Evolutionary conservation across 306 rosid species (phyloP).

Genomic region (Clitoria ternatea): DNA sequence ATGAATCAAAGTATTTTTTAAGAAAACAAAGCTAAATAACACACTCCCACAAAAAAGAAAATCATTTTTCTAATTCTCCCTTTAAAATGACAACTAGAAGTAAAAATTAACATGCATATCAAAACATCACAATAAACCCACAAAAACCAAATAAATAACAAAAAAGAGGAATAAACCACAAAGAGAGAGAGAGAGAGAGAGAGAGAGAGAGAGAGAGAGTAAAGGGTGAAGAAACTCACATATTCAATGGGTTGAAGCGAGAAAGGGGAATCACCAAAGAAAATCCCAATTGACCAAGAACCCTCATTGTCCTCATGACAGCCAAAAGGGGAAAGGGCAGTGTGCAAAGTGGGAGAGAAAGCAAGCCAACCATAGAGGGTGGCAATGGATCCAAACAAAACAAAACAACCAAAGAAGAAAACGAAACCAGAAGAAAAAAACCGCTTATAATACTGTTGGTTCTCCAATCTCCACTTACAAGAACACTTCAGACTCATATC

Average conservation of each 20-base stretch:
- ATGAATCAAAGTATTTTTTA: too few relatives aligned
- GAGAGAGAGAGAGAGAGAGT: too few relatives aligned
- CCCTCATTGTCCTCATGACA: constrained; percentile 97
- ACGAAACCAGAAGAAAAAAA: constrained; percentile 63
- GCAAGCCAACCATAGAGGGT: constrained; percentile 75
- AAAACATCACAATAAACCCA: not conserved
- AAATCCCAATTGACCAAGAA: constrained; percentile 94
- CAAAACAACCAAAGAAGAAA: constrained; percentile 72
- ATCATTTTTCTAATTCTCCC: not conserved
- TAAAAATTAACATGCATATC: constrained; percentile 17
- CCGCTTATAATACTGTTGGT: constrained; percentile 48
- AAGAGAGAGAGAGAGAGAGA: too few relatives aligned
- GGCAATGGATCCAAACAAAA: constrained; percentile 78
- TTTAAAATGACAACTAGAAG: not conserved
- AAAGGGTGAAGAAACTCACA: constrained; percentile 34
- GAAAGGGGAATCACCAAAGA: constrained; percentile 85
- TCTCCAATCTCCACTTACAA: constrained; percentile 52
- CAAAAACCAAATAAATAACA: not conserved
- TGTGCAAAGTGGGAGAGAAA: constrained; percentile 61
- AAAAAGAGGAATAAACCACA: too few relatives aligned
- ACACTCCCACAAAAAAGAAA: too few relatives aligned
- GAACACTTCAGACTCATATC: constrained; percentile 55
- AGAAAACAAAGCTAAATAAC: too few relatives aligned
- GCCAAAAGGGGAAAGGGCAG: constrained; percentile 44
- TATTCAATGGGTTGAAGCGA: constrained; percentile 81